Evolutionary conservation across 192 early-diverging fungal species (phyloP).

Genomic region (Coemansia sp.): DNA sequence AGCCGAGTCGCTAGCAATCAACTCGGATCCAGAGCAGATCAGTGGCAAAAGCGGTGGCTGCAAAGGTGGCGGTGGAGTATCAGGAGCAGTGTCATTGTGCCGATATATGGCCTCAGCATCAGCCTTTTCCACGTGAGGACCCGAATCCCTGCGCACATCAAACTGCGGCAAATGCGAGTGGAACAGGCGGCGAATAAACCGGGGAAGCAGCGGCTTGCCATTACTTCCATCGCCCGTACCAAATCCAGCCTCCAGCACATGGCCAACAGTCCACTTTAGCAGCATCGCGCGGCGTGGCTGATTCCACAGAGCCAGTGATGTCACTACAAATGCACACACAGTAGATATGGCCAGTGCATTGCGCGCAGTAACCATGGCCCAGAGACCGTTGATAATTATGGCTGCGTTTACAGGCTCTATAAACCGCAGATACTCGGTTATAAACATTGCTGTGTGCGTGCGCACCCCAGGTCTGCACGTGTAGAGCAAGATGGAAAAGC

Average conservation of each 20-base stretch:
- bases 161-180: background rate
- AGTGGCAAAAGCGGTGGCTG: background rate
- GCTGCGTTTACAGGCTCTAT: background rate
- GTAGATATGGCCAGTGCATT: slow-evolving; percentile 11
- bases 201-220: slow-evolving; percentile 1
- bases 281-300: slow-evolving; percentile 1
- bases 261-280: background rate
- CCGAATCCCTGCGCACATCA: background rate
- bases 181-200: slow-evolving; percentile 5
- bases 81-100: background rate
- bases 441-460: slow-evolving; percentile 3
- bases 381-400: slow-evolving; percentile 11
- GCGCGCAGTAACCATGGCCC: slow-evolving; percentile 19
- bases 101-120: background rate
- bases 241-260: background rate
- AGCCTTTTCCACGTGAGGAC: background rate
- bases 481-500: background rate
- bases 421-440: slow-evolving; percentile 2
- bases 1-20: background rate
- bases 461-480: background rate
- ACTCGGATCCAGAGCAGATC: background rate
- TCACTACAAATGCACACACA: slow-evolving; percentile 6
- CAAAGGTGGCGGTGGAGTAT: background rate
- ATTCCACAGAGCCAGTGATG: slow-evolving; percentile 6
- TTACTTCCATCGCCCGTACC: background rate